Base-by-base conservation (phyloP, 495 filamentous ascomycete genomes). In the Beverwykella pulmonaria region DNA sequence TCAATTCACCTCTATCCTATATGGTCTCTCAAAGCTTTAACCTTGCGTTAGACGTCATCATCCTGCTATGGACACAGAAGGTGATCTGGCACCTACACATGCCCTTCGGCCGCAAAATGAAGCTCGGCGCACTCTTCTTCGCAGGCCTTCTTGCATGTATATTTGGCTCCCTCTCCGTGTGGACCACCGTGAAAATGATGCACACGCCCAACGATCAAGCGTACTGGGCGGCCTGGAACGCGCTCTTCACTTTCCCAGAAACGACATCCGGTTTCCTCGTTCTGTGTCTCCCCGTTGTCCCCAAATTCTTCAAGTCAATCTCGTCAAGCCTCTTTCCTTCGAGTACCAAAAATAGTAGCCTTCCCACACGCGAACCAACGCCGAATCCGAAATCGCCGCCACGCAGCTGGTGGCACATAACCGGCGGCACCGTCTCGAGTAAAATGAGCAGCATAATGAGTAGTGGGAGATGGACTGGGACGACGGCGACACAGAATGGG, bases 81-180 rank as follows among this genome's bases (percentile, higher is more conserved):
- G 27, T 47, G 2, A 61, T 61, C 14, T 61, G 58, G 58, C 48
- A 34, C n/a, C 27, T 61, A 15, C 39, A 50, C 44, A 49, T 61
- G 58, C 25, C 58, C 17, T 17, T 48, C 17, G 22, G 22, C 6
- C 17, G 22, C 44, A 48, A 48, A 17, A 19, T 48, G 5, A 48
- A 48, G 15, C 0, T 55, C 53, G 53, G 23, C 8, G 53, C 29
- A 1, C 53, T 32, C 17, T 55, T 55, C 29, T n/a, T 55, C 5
- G 53, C 26, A 1, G 53, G 53, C 15, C 12, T 55, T 17, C 5
- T n/a, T 17, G 17, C 17, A 19, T 48, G 44, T 17, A 48, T 48
- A n/a, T 48, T 48, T 17, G 22, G 44, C 44, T 5, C 44, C 15
- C 22, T 48, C 17, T n/a, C 17, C 17, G 44, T 48, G 6, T 48